A percentile compares a stretch with the other conserved stretches of the same genome.
These are phyloP conservation scores for Penicillium cinerascens DNA, from an alignment of 495 filamentous ascomycete genomes.

Conservation along the genomic window DNA sequence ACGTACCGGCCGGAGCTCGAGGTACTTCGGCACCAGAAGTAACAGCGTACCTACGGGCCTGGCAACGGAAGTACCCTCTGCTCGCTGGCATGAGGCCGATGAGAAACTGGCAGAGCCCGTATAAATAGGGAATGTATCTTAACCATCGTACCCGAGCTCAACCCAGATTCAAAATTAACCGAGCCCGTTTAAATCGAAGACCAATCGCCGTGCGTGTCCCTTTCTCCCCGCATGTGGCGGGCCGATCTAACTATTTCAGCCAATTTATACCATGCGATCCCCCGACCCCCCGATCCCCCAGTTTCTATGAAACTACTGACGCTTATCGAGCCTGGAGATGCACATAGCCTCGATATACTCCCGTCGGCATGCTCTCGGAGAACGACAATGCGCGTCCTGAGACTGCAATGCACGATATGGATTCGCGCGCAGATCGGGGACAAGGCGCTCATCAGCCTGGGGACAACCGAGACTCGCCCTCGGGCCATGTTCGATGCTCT, in stretches of 20 bases:
- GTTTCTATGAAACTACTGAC: not conserved
- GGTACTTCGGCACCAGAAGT: no score
- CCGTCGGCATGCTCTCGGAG: conserved; percentile 33
- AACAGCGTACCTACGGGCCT: no score
- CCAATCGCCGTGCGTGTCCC: no score
- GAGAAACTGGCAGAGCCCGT: no score
- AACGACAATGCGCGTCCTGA: conserved; percentile 25
- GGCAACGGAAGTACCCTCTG: no score
- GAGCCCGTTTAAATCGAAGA: no score
- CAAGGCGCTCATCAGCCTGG: conserved; percentile 4
- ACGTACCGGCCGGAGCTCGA: no score
- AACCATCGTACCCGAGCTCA: not conserved
- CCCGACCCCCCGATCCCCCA: not conserved
- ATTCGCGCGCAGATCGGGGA: conserved; percentile 2
- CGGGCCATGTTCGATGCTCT: conserved; percentile 41
- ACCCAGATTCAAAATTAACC: conserved; percentile 25
- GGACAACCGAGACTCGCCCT: conserved; percentile 20
- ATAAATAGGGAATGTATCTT: no score
- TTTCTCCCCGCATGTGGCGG: conserved; percentile 15
- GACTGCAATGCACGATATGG: conserved; percentile 1
- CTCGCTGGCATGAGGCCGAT: no score
- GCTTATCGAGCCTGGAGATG: conserved; percentile 10
- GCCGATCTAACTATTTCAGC: conserved; percentile 2
- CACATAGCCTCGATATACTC: conserved; percentile 12
- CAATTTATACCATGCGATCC: not conserved